phyloP scores from a whole-genome alignment of 805 yeast species.

The Middelhovenomyces tepae region DNA sequence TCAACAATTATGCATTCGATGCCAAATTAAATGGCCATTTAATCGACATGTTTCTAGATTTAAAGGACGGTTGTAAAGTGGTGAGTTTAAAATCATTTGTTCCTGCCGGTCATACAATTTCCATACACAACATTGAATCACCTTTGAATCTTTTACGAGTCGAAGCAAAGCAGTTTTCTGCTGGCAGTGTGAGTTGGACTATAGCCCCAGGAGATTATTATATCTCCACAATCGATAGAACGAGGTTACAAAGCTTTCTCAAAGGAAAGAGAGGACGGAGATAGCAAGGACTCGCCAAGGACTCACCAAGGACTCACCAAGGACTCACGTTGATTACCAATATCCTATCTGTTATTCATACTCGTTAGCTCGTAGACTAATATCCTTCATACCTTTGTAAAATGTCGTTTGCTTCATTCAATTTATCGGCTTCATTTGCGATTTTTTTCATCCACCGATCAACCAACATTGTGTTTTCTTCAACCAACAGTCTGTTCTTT shows the following conservation, averaged over 20 bases:
- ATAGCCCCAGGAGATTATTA: conserved; percentile 67
- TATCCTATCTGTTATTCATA: no score
- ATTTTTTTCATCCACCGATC: conserved; percentile 53
- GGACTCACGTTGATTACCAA: no score
- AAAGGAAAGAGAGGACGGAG: background rate
- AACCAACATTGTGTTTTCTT: conserved; percentile 44
- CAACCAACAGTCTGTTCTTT: conserved; percentile 29
- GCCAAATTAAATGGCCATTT: conserved; percentile 62
- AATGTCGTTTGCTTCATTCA: conserved; percentile 41
- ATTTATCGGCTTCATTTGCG: conserved; percentile 48
- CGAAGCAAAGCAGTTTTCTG: conserved; percentile 52
- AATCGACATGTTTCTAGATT: conserved; percentile 50
- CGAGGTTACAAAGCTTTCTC: conserved; percentile 15
- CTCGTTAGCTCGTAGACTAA: background rate
- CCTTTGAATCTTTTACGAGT: conserved; percentile 60
- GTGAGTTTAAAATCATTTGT: conserved; percentile 73
- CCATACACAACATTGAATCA: conserved; percentile 42
- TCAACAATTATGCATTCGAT: conserved; percentile 80
- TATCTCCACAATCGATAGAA: conserved; percentile 54
- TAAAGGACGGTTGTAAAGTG: conserved; percentile 67
- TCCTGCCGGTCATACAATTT: conserved; percentile 62
- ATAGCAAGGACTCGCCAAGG: no score
- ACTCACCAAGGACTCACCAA: no score
- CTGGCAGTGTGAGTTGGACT: conserved; percentile 84
- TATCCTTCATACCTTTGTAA: conserved; percentile 16